A percentile compares a stretch with the other conserved stretches of the same genome.
These are phyloP conservation scores for Arthrobotrys megalospora DNA, from an alignment of 2,329 filamentous ascomycete species.

Conservation along the genomic window DNA sequence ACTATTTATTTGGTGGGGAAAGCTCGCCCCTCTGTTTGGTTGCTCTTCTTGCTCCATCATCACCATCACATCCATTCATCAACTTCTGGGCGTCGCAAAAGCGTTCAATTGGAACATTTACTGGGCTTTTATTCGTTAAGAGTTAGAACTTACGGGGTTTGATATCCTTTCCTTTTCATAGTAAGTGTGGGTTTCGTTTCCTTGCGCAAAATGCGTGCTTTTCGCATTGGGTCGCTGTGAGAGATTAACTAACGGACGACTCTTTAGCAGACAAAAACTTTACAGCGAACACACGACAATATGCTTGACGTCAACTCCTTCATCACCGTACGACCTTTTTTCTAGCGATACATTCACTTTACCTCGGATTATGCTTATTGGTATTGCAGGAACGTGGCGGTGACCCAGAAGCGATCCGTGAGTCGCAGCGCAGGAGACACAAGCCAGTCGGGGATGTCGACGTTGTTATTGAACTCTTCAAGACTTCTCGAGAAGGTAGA, in stretches of 20 bases:
- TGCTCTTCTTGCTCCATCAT: conserved; percentile 14
- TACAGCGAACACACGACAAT: conserved; percentile 59
- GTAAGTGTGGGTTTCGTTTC: too few relatives aligned
- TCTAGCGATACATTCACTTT: conserved; percentile 5
- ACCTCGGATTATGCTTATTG: conserved; percentile 6
- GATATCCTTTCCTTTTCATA: too few relatives aligned
- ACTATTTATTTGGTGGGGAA: conserved; percentile 42
- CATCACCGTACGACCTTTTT: conserved; percentile 69
- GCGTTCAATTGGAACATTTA: background rate
- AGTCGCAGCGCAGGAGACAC: conserved; percentile 87
- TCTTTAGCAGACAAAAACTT: conserved; percentile 31
- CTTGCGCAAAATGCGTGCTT: conserved; percentile 29
- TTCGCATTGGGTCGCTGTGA: too few relatives aligned
- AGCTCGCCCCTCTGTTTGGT: conserved; percentile 8
- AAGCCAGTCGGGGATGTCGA: conserved; percentile 88
- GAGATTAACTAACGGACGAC: background rate
- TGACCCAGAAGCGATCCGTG: conserved; percentile 89
- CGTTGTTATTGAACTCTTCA: conserved; percentile 87
- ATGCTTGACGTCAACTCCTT: conserved; percentile 87
- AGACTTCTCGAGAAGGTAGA: conserved; percentile 71
- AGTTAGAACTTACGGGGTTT: background rate
- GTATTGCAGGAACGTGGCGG: conserved; percentile 81
- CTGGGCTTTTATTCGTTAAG: background rate
- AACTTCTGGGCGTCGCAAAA: background rate
- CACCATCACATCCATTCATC: background rate